A percentile compares a stretch with the other conserved stretches of the same genome.
Evolutionary conservation across 2,329 filamentous ascomycete species (phyloP).

Genomic region (Penicillium palitans): DNA sequence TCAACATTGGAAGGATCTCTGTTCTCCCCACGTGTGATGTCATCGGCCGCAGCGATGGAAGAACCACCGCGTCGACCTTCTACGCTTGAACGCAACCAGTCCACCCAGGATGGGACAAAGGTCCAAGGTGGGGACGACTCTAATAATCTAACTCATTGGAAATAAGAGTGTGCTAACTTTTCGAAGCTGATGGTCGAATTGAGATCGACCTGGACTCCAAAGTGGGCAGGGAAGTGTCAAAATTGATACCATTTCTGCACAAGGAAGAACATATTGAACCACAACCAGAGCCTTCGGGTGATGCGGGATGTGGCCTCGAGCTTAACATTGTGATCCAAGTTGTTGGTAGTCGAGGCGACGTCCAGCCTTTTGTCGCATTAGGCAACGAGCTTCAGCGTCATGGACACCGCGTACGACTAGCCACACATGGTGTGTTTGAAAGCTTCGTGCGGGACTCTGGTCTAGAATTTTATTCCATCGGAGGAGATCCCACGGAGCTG

Average conservation of each 20-base stretch:
- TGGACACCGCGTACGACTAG: conserved; percentile 57
- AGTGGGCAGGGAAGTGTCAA: conserved; percentile 18
- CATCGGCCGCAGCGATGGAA: conserved; percentile 5
- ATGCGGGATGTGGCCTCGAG: not conserved
- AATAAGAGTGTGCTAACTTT: not conserved
- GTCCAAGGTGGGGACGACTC: not conserved
- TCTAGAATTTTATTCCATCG: conserved; percentile 57
- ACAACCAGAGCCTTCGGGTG: not conserved
- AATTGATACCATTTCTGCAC: conserved; percentile 15
- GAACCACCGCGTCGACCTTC: conserved; percentile 1
- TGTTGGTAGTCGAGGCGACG: conserved; percentile 57
- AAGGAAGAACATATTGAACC: conserved; percentile 2
- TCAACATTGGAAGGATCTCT: not conserved
- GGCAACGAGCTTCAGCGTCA: conserved; percentile 53
- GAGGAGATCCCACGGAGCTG: conserved; percentile 53
- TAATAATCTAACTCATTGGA: rapidly evolving
- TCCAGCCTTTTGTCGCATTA: conserved; percentile 60
- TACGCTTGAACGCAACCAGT: not conserved
- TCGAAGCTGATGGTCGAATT: conserved; percentile 24
- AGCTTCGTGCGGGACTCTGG: conserved; percentile 52
- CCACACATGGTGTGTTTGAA: conserved; percentile 55
- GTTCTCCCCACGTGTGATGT: conserved; percentile 1
- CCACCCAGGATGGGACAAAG: not conserved
- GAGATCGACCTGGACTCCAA: conserved; percentile 25
- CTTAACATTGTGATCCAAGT: conserved; percentile 57